These are phyloP conservation scores for Leishmania arabica DNA, from an alignment of 208 protist genomes.

Conservation along the genomic window DNA sequence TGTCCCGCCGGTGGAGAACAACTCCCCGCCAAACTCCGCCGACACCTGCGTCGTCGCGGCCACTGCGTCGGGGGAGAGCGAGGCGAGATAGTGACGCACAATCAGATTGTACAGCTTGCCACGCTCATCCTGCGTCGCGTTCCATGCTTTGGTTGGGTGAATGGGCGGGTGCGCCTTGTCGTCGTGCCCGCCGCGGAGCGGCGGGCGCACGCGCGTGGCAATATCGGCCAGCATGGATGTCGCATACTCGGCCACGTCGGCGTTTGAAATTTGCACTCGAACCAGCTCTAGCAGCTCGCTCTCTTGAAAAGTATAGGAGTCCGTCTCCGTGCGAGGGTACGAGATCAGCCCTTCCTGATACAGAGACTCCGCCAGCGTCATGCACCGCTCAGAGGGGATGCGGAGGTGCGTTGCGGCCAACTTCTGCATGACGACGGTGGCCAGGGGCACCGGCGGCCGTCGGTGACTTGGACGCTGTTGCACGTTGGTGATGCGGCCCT, in stretches of 20 bases:
- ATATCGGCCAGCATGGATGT: slow-evolving; percentile 55
- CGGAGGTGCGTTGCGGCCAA: slow-evolving; percentile 92
- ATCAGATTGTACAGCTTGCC: slow-evolving; percentile 96
- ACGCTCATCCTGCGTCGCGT: slow-evolving; percentile 59
- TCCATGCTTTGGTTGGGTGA: slow-evolving; percentile 92
- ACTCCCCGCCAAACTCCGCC: slow-evolving; percentile 76
- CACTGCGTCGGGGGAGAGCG: slow-evolving; percentile 93
- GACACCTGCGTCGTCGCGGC: slow-evolving; percentile 87
- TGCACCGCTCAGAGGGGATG: slow-evolving; percentile 94
- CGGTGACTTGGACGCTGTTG: slow-evolving; percentile 70
- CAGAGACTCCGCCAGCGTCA: slow-evolving; percentile 93
- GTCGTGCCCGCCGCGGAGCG: slow-evolving; percentile 94
- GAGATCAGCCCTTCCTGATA: slow-evolving; percentile 93
- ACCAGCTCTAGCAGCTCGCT: slow-evolving; percentile 87
- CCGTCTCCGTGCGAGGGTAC: slow-evolving; percentile 99
- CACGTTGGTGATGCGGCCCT: slow-evolving; percentile 63
- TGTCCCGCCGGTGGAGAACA: slow-evolving; percentile 89
- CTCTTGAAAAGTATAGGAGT: slow-evolving; percentile 91
- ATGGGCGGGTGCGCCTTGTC: slow-evolving; percentile 99
- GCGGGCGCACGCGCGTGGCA: slow-evolving; percentile 80
- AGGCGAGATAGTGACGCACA: slow-evolving; percentile 98
- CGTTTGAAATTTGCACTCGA: slow-evolving; percentile 58
- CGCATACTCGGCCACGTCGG: slow-evolving; percentile 61
- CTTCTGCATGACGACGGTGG: slow-evolving; percentile 98
- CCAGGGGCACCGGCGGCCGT: slow-evolving; percentile 93